phyloP scores from a whole-genome alignment of 495 filamentous ascomycete genomes.

The Aspergillus biplanus region DNA sequence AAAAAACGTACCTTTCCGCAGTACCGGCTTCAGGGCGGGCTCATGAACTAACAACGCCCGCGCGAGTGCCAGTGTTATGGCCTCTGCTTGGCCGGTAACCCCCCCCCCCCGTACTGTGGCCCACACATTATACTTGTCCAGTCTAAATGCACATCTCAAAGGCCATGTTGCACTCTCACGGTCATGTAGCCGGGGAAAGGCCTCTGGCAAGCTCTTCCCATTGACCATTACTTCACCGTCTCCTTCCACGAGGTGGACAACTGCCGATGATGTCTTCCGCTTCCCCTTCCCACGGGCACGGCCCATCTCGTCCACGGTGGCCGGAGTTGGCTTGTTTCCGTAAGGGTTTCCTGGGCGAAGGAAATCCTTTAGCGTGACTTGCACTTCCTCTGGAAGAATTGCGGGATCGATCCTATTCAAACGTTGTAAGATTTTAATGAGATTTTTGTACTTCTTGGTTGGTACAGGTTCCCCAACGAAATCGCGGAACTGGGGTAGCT shows the following conservation, averaged over 20 bases:
- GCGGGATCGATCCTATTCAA: slow-evolving; percentile 85
- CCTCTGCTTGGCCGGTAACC: slow-evolving; percentile 93
- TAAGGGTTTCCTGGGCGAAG: slow-evolving; percentile 75
- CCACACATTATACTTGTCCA: slow-evolving; percentile 98
- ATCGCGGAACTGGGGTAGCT: slow-evolving; percentile 72
- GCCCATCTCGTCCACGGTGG: slow-evolving; percentile 70
- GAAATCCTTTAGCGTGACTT: slow-evolving; percentile 64
- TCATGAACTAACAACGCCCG: slow-evolving; percentile 89
- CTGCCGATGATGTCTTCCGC: slow-evolving; percentile 82
- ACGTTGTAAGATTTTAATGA: slow-evolving; percentile 73
- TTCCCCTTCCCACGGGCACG: slow-evolving; percentile 76
- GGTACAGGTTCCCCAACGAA: slow-evolving; percentile 76
- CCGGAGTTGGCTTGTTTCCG: slow-evolving; percentile 57
- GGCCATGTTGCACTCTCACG: slow-evolving; percentile 94
- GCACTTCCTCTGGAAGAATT: slow-evolving; percentile 71
- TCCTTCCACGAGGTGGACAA: slow-evolving; percentile 86
- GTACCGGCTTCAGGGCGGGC: slow-evolving; percentile 81
- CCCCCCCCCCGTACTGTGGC: slow-evolving; percentile 81
- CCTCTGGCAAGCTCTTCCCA: slow-evolving; percentile 74
- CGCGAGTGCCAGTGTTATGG: slow-evolving; percentile 87
- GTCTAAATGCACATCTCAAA: slow-evolving; percentile 74
- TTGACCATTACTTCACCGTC: slow-evolving; percentile 89
- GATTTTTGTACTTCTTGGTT: slow-evolving; percentile 74
- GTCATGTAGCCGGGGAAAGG: slow-evolving; percentile 88
- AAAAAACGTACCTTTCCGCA: slow-evolving; percentile 78